phyloP scores from a whole-genome alignment of 352 stramenopile species.

The Pythium aphanidermatum region DNA sequence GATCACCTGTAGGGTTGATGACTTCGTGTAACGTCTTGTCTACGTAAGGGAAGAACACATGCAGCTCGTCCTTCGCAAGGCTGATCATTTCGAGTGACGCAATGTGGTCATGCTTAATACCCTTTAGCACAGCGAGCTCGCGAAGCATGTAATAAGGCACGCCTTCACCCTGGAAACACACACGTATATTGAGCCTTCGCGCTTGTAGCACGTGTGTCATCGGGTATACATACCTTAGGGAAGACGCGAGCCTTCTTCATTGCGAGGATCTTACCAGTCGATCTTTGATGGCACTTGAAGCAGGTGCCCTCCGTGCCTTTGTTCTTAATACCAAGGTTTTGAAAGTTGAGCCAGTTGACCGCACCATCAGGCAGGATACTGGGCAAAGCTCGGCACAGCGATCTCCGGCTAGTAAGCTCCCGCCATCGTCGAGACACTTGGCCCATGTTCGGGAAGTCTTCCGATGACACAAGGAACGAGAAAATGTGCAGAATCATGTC shows the following conservation, averaged over 20 bases:
- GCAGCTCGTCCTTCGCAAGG: constrained; percentile 79
- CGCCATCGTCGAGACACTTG: constrained; percentile 78
- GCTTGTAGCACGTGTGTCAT: too few relatives aligned
- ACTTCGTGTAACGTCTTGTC: constrained; percentile 89
- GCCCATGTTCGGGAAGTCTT: constrained; percentile 65
- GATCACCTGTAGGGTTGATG: constrained; percentile 86
- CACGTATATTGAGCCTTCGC: too few relatives aligned
- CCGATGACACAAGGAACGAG: constrained; percentile 71
- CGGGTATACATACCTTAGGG: constrained; percentile 65
- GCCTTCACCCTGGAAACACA: constrained; percentile 80
- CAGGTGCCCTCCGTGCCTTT: constrained; percentile 86
- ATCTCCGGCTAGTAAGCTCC: constrained; percentile 62
- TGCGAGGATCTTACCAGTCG: constrained; percentile 76
- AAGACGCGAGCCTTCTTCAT: constrained; percentile 89
- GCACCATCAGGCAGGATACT: constrained; percentile 65
- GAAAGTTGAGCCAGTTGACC: constrained; percentile 86
- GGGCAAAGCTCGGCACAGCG: constrained; percentile 60
- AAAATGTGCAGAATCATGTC: constrained; percentile 88
- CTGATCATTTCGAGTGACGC: constrained; percentile 84
- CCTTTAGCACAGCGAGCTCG: constrained; percentile 84
- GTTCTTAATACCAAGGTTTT: constrained; percentile 87
- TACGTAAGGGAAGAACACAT: constrained; percentile 89
- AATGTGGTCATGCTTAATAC: constrained; percentile 86
- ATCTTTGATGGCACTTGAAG: constrained; percentile 83
- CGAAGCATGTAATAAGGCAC: constrained; percentile 93